These are phyloP conservation scores for Closterium sp. DNA, from an alignment of 139 green algal genomes.

Conservation along the genomic window DNA sequence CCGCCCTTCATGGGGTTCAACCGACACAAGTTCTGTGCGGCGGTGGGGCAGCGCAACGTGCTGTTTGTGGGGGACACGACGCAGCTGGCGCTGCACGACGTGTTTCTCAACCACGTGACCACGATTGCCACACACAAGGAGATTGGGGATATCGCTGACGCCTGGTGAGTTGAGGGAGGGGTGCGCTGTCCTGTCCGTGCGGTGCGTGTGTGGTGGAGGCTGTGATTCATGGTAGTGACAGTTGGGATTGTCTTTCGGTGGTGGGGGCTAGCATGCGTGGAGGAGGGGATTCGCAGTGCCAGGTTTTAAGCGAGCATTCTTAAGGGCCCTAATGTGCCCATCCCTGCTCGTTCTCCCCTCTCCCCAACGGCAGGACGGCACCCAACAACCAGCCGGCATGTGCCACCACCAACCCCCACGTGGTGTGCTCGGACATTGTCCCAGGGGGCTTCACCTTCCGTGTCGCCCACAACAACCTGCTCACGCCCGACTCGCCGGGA, in stretches of 20 bases:
- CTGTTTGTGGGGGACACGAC: no score
- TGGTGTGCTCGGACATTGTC: conserved; percentile 10
- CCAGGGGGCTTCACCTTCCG: conserved; percentile 15
- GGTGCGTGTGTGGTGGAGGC: no score
- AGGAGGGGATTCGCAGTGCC: no score
- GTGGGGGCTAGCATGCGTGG: no score
- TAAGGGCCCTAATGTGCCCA: neutral
- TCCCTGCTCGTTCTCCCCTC: neutral
- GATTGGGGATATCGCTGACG: neutral
- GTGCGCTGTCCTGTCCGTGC: no score
- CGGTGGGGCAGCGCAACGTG: no score
- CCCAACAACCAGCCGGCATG: neutral
- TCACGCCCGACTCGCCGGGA: conserved; percentile 5
- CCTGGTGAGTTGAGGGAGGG: neutral
- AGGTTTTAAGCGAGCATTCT: no score
- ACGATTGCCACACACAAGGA: neutral
- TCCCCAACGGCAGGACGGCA: neutral
- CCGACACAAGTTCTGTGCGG: no score
- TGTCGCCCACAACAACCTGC: conserved; percentile 23
- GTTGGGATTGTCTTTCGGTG: neutral
- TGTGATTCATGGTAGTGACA: no score
- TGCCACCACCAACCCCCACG: neutral
- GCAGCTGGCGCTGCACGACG: neutral
- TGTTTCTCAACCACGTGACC: neutral
- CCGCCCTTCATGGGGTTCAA: no score